Conservation (phyloP, 257 asterid species). For the Nicotiana tomentosiformis region DNA sequence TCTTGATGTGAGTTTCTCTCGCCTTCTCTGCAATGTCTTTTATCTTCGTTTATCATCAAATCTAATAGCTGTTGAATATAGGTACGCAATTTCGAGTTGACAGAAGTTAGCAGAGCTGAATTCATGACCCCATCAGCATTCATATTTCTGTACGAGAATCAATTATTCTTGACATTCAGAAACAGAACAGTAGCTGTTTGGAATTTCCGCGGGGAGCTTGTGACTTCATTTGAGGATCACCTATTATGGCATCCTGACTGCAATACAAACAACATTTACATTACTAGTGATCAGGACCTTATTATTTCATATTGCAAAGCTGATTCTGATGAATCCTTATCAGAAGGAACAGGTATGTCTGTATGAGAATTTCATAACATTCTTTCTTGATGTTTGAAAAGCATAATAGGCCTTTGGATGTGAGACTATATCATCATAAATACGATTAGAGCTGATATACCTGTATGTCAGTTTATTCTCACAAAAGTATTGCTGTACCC, state of each 20-base stretch:
- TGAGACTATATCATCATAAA: not conserved
- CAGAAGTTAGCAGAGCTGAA: conserved; percentile 87
- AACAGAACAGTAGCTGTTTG: conserved; percentile 92
- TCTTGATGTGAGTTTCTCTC: conserved; percentile 16
- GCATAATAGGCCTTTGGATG: not conserved
- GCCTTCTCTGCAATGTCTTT: not conserved
- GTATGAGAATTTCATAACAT: not conserved
- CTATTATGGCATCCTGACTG: conserved; percentile 97
- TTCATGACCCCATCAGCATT: conserved; percentile 99
- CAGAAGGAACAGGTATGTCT: conserved; percentile 73
- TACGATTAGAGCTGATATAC: not conserved
- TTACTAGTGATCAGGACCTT: conserved; percentile 94
- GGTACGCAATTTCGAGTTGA: conserved; percentile 86
- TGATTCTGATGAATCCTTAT: conserved; percentile 64
- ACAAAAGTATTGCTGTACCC: not conserved
- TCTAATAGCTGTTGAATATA: conserved; percentile 18
- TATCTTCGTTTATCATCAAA: not conserved
- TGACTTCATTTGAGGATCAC: conserved; percentile 93
- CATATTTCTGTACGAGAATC: conserved; percentile 91
- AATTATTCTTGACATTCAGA: conserved; percentile 86
- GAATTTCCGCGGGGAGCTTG: conserved; percentile 99
- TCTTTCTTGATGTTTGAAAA: not conserved
- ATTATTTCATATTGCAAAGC: conserved; percentile 92
- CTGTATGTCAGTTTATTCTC: not conserved
- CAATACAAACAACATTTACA: conserved; percentile 92